Base-by-base conservation (phyloP, 2,329 filamentous ascomycete species). In the Ophiosphaerella korrae region DNA sequence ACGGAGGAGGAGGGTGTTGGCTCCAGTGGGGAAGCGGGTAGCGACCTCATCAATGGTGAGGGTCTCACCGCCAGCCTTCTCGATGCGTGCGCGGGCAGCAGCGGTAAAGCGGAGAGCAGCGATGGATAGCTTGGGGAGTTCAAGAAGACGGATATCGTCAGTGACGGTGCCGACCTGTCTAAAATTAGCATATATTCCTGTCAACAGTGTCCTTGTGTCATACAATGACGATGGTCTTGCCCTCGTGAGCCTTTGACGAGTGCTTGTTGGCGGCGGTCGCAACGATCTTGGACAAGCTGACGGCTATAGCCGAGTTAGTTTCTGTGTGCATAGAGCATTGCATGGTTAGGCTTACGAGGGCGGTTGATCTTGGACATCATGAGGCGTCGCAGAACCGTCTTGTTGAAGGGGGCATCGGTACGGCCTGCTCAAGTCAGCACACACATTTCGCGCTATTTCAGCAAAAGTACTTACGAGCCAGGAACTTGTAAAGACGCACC, bases 331-430 rank as follows among this genome's bases (percentile, higher is more conserved):
- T 7, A n/a, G 2, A 18, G 5, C 11, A 26, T 18, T 18, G 16
- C 16, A 43, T 36, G 52, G 52, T 37, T 52, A 12, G 34, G 55
- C 67, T 71, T 69, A 71, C 68, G 72, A 55, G 74, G 74, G 71
- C 92, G 89, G 89, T 97, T 97, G 82, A 95, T 96, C 81, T 92
- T 91, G 79, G 92, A 96, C 90, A 94, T 96, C 77, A 96, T 96
- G 58, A 99, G 89, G 75, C 94, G 90, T 78, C 93, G 92, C 74
- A 99, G 90, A 76, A 99, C 87, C 74, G 94, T 90, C 85, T 96
- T 95, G 89, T 99, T 99, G 90, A 99, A 99, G 82, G 85, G 86
- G 65, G 91, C 86, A 79, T 97, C 94, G 77, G 94, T 99, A 77
- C 94, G 92, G 82, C 92, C 90, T 95, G 71, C 46, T 35, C 38